Base-by-base conservation (phyloP, 2,329 filamentous ascomycete genomes). In the Diplocarpon rosae region DNA sequence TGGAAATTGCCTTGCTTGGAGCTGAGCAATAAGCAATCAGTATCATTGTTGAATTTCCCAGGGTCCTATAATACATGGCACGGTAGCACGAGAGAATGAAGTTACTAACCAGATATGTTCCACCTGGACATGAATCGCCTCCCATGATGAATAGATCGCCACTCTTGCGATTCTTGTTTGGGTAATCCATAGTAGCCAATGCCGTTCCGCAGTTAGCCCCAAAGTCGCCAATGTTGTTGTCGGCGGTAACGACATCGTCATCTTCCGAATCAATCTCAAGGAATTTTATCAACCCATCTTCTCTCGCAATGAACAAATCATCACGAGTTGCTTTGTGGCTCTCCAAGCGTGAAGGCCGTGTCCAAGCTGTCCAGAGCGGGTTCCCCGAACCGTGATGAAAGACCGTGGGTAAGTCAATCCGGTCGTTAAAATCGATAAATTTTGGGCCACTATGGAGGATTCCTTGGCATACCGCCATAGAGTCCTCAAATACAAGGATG, bases 341-440 rank as follows among this genome's bases (percentile, higher is more conserved):
- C 17, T 78, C 44, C 6, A 39, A 73, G 7, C 90, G 79, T 47
- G 78, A 73, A 1, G 88, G 84, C 47, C 85, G 76, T 24, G 86
- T 78, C 89, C 90, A 98, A 17, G 83, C 78, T 3, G 83, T 83
- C 85, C 88, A 95, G 3, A 85, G 63, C 1, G 83, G 83, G 32
- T 49, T 59, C 30, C 57, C 64, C 29, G 49, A 61, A 20, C 69
- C 76, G 48, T 70, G 68, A 52, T 71, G 67, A 29, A 71, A 67
- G 29, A 61, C 52, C 0, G 71, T 74, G 8, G 63, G 60, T 0
- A 62, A 59, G 11, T 65, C 66, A 24, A 62, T 53, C 28, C 64
- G 59, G 2, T 72, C 62, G 31, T 66, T 58, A 28, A 76, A 66
- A 5, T 60, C 57, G 39, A 69, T 65, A 45, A 73, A 75, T 24